phyloP scores from a whole-genome alignment of 2,329 filamentous ascomycete species.

The Endocalyx cinctus region DNA sequence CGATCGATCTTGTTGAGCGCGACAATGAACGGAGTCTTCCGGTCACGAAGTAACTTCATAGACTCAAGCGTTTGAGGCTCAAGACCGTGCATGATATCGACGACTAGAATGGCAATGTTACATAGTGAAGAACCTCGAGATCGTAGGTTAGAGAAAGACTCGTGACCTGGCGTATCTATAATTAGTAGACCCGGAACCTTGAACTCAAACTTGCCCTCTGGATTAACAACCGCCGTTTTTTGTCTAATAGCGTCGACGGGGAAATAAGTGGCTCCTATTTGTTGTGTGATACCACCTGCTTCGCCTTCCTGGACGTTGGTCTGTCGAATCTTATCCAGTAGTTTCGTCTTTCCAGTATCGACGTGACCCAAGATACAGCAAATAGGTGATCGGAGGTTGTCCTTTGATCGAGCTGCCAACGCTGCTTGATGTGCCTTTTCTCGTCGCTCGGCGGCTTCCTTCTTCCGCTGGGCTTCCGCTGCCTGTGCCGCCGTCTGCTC shows the following conservation, averaged over 20 bases:
- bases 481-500: conserved; percentile 67
- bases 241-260: conserved; percentile 86
- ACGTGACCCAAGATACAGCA: conserved; percentile 99
- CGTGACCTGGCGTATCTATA: conserved; percentile 98
- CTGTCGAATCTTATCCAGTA: conserved; percentile 96
- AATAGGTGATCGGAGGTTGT: conserved; percentile 94
- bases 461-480: conserved; percentile 74
- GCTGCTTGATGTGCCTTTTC: conserved; percentile 90
- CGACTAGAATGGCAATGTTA: conserved; percentile 98
- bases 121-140: conserved; percentile 96
- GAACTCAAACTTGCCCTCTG: conserved; percentile 85
- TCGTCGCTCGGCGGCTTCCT: conserved; percentile 81
- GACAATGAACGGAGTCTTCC: conserved; percentile 96
- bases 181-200: conserved; percentile 95
- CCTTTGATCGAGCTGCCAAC: conserved; percentile 82
- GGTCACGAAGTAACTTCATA: conserved; percentile 86
- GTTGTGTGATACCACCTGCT: conserved; percentile 98
- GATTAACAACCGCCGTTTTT: conserved; percentile 92
- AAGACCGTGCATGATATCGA: conserved; percentile 99
- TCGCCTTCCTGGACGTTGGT: conserved; percentile 99
- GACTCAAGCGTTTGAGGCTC: conserved; percentile 97
- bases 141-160: conserved; percentile 98
- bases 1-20: conserved; percentile 99
- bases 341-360: conserved; percentile 99
- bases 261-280: conserved; percentile 99